These are phyloP conservation scores for Ambrosia trifida DNA, from an alignment of 129 eudicot species.

Conservation along the genomic window DNA sequence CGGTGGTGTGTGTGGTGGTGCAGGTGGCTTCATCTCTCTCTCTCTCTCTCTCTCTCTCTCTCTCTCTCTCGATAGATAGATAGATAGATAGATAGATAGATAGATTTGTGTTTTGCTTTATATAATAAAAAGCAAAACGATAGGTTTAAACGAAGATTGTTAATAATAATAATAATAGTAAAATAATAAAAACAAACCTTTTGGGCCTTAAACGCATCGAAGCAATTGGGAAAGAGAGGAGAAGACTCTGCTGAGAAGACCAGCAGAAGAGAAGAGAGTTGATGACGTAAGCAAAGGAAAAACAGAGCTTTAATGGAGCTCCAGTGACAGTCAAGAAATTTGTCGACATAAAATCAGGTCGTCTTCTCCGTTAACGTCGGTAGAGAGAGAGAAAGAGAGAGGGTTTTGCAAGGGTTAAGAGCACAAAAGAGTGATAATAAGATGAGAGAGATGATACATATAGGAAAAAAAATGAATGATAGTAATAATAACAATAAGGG, in stretches of 20 bases:
- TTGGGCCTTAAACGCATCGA: constrained; percentile 99
- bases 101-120: too few species aligned
- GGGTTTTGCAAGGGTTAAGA: constrained; percentile 14
- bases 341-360: constrained; percentile 74
- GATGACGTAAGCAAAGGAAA: constrained; percentile 36
- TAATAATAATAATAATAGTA: too few species aligned
- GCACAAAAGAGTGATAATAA: constrained; percentile 30
- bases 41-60: too few species aligned
- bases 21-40: too few species aligned
- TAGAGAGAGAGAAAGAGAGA: neutral
- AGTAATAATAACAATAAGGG: too few species aligned
- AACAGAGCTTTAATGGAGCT: constrained; percentile 58
- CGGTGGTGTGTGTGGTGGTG: too few species aligned
- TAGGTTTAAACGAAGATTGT: neutral
- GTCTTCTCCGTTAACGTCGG: constrained; percentile 8
- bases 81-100: too few species aligned
- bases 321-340: constrained; percentile 47
- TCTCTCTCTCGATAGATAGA: too few species aligned
- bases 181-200: constrained; percentile 49
- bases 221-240: constrained; percentile 45
- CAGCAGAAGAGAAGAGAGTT: constrained; percentile 60
- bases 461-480: constrained; percentile 23
- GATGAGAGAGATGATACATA: constrained; percentile 36
- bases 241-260: constrained; percentile 52
- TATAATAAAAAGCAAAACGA: too few species aligned